Evolutionary conservation across 1,284 basidiomycete genomes (phyloP), one percentile per base, ranked within the genome.

Genomic region (Cystobasidium sp.): DNA sequence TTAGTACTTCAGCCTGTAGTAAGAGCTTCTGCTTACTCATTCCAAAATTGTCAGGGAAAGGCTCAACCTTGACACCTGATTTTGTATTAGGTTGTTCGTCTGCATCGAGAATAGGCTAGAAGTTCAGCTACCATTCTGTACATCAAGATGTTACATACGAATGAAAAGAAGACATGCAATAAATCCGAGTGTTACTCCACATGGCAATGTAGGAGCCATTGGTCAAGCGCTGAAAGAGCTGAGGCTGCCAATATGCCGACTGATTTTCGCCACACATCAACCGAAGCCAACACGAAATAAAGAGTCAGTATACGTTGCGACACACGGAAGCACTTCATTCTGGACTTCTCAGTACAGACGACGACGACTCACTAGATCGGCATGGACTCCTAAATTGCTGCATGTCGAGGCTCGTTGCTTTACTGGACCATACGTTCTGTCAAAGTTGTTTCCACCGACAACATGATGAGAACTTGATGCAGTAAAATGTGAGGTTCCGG

Each of bases 171-270:
- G n/a, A n/a, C n/a, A n/a, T n/a, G n/a, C n/a, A n/a, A n/a, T n/a
- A n/a, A n/a, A n/a, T n/a, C n/a, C n/a, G n/a, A n/a, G n/a, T n/a
- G n/a, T n/a, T n/a, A n/a, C n/a, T n/a, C n/a, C 43, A 8, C 69
- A 71, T 71, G 7, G 59, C 61, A 9, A 55, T 39, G 37, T 63
- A 71, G 20, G 69, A 71, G n/a, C 69, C 69, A 41, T 71, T 64
- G 22, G 46, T 52, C 12, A 71, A 47, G 10, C 46, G 31, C 14
- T 61, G 59, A 16, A 63, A 53, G 37, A 71, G 18, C 22, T 51
- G 39, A 20, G 69, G 69, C 47, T 49, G 44, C 69, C 69, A 71
- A 41, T 71, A 71, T 20, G 37, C 55, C 16, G 59, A 63, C 55
- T 68, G 43, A 22, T 58, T 51, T 31, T 31, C 31, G 31, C 31